Conservation (phyloP, 2,329 filamentous ascomycete genomes). For the Tolypocladium ophioglossoides region DNA sequence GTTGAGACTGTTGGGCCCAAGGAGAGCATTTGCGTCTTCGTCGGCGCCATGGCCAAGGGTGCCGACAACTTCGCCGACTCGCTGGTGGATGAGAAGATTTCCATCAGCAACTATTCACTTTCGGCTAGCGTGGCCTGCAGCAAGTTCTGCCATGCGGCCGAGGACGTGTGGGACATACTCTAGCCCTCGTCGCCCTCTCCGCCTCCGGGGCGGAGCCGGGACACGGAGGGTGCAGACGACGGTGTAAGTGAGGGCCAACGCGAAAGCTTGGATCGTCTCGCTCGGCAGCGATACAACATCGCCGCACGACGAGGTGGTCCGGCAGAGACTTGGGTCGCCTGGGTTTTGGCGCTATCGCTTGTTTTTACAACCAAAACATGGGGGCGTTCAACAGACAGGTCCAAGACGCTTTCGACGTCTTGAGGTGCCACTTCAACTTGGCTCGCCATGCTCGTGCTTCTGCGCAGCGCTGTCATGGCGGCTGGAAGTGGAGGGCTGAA, state of each 20-base stretch:
- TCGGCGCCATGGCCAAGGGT: conserved; percentile 97
- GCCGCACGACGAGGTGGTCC: conserved; percentile 23
- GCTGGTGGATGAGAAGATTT: conserved; percentile 93
- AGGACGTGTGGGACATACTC: conserved; percentile 91
- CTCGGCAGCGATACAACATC: conserved; percentile 64
- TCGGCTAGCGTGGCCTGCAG: conserved; percentile 97
- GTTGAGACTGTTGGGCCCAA: conserved; percentile 66
- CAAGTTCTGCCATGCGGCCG: conserved; percentile 98
- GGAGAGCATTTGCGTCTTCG: conserved; percentile 95
- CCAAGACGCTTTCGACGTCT: conserved; percentile 52
- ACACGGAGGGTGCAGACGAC: background rate
- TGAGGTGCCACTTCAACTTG: conserved; percentile 49
- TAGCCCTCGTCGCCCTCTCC: conserved; percentile 31
- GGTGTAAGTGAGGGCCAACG: conserved; percentile 6
- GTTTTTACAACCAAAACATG: conserved; percentile 83
- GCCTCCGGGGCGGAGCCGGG: background rate
- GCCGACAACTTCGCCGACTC: conserved; percentile 89
- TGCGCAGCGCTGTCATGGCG: background rate
- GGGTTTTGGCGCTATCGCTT: conserved; percentile 61
- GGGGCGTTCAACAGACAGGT: conserved; percentile 66
- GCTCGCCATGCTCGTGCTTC: background rate
- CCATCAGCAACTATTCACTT: conserved; percentile 95
- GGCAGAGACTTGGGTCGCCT: conserved; percentile 50
- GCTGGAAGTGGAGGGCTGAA: background rate
- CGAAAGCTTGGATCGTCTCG: conserved; percentile 17